Percentiles rank a stretch among this genome's conserved stretches.
phyloP scores from a whole-genome alignment of 106 monocot species.

The Allium cepa region DNA sequence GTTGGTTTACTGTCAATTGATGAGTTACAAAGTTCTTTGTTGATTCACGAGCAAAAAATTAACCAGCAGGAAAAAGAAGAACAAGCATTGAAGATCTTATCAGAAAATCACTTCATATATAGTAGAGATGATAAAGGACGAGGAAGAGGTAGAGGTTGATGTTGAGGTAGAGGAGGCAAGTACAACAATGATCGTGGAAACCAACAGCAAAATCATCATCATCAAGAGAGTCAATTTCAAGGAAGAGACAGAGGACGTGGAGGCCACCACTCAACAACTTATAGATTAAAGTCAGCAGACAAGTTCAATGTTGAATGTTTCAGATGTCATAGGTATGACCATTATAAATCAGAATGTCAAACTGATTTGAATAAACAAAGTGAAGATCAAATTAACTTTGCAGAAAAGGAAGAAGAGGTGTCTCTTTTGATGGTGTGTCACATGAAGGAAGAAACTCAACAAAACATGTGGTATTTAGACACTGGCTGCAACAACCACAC shows the following conservation, averaged over 20 bases:
- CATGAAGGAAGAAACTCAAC: no score
- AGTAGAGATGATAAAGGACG: background rate
- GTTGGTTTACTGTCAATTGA: no score
- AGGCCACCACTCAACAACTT: background rate
- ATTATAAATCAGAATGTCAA: background rate
- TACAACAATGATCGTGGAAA: background rate
- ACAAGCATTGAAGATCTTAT: background rate
- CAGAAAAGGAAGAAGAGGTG: conserved; percentile 10
- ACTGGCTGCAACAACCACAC: background rate
- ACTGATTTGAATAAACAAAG: conserved; percentile 11
- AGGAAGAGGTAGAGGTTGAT: background rate
- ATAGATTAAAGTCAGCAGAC: no score
- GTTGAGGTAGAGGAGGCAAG: background rate
- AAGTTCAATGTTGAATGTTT: no score
- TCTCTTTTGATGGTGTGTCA: no score
- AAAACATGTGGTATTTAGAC: no score
- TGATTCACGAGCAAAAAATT: background rate
- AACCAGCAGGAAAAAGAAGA: background rate
- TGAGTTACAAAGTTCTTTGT: background rate
- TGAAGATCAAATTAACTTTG: conserved; percentile 16
- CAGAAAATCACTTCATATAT: background rate
- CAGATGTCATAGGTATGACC: no score
- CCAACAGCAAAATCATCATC: background rate
- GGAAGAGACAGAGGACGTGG: background rate
- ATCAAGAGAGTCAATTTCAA: background rate